Percentiles rank a stretch among this genome's conserved stretches.
Evolutionary conservation across 352 stramenopile species (phyloP).

Genomic region (Phytophthora pseudosyringae): DNA sequence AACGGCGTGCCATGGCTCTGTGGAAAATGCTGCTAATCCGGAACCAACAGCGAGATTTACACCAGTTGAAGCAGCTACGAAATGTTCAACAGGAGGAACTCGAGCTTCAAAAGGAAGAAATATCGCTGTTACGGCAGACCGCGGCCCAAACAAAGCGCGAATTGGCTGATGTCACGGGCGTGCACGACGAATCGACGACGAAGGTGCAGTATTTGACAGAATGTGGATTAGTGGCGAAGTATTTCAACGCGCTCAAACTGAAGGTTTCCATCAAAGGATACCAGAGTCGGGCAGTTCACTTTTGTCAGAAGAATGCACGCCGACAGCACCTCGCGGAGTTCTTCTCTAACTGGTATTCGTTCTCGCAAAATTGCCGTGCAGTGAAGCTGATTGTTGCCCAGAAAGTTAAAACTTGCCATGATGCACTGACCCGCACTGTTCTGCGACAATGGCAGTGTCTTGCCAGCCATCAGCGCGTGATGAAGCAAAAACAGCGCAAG

Average conservation of each 20-base stretch:
- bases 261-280: slow-evolving; percentile 19
- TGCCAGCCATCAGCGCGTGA: slow-evolving; percentile 3
- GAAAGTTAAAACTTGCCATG: slow-evolving; percentile 12
- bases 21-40: slow-evolving; percentile 36
- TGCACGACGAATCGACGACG: slow-evolving; percentile 16
- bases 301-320: slow-evolving; percentile 25
- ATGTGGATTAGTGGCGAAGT: slow-evolving; percentile 25
- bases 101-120: slow-evolving; percentile 22
- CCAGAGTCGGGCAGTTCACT: slow-evolving; percentile 10
- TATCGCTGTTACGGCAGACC: slow-evolving; percentile 7
- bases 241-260: slow-evolving; percentile 37
- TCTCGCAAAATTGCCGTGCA: slow-evolving; percentile 6
- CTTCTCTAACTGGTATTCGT: slow-evolving; percentile 24
- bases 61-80: slow-evolving; percentile 15
- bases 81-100: slow-evolving; percentile 23
- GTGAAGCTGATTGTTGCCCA: slow-evolving; percentile 14
- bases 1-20: slow-evolving; percentile 15
- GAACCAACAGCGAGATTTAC: slow-evolving; percentile 21
- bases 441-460: slow-evolving; percentile 22
- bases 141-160: slow-evolving; percentile 15
- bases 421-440: slow-evolving; percentile 6
- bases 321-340: slow-evolving; percentile 21
- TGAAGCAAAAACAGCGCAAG: slow-evolving; percentile 28
- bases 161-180: slow-evolving; percentile 3
- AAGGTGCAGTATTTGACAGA: slow-evolving; percentile 26